phyloP scores from a whole-genome alignment of 2,329 filamentous ascomycete species.

The Amesomyces nigricolor region DNA sequence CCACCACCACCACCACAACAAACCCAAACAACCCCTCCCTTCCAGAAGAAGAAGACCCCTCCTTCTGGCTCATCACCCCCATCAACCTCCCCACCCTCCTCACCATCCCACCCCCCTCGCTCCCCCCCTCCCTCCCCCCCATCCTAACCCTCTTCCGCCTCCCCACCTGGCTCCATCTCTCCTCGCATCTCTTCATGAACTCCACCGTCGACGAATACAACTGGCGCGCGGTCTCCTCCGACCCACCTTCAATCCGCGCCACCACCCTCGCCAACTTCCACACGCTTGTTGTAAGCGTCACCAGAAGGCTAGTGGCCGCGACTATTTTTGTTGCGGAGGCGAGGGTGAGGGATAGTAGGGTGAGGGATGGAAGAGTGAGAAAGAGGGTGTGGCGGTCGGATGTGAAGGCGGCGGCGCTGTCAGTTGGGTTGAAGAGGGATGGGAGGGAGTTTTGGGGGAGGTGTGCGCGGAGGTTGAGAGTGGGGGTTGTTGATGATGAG shows the following conservation, averaged over 20 bases:
- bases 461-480: slow-evolving; percentile 44
- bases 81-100: too few relatives aligned
- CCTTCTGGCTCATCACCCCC: too few relatives aligned
- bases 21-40: too few relatives aligned
- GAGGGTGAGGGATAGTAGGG: slow-evolving; percentile 51
- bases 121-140: too few relatives aligned
- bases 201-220: slow-evolving; percentile 54
- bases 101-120: too few relatives aligned
- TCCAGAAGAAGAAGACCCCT: too few relatives aligned
- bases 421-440: slow-evolving; percentile 39
- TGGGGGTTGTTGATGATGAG: slow-evolving; percentile 42
- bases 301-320: slow-evolving; percentile 63
- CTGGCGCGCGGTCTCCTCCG: slow-evolving; percentile 58
- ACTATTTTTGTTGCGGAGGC: slow-evolving; percentile 66
- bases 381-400: slow-evolving; percentile 39
- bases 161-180: too few relatives aligned
- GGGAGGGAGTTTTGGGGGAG: slow-evolving; percentile 42
- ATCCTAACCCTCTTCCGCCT: too few relatives aligned
- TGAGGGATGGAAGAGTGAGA: slow-evolving; percentile 26
- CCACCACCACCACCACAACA: too few relatives aligned
- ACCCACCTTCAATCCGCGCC: slow-evolving; percentile 62
- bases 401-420: slow-evolving; percentile 44
- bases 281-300: slow-evolving; percentile 60
- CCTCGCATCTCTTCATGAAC: slow-evolving; percentile 67
- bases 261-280: slow-evolving; percentile 75